A percentile compares a stretch with the other conserved stretches of the same genome.
Evolutionary conservation across 2,329 filamentous ascomycete species (phyloP).

Genomic region (Sclerotinia subarctica): DNA sequence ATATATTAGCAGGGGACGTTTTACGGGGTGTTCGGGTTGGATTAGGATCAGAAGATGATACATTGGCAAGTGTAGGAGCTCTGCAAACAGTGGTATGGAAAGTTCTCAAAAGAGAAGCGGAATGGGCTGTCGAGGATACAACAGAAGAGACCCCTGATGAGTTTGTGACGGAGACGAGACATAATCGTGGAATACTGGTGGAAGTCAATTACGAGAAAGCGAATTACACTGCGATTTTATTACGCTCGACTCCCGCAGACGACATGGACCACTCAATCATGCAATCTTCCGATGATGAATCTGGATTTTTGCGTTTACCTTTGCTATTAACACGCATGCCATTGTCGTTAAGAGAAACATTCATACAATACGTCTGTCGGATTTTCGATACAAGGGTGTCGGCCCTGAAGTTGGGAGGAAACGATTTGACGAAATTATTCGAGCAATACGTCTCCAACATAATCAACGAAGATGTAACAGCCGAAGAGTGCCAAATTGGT

Average conservation of each 20-base stretch:
- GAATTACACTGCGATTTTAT: constrained; percentile 34
- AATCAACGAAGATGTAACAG: constrained; percentile 23
- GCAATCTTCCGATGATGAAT: constrained; percentile 18
- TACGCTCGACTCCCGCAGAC: constrained; percentile 24
- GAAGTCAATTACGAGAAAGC: constrained; percentile 36
- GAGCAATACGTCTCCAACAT: constrained; percentile 36
- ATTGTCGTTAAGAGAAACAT: constrained; percentile 42
- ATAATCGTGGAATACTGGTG: constrained; percentile 31
- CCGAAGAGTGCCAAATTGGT: constrained; percentile 27
- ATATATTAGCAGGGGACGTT: constrained; percentile 45
- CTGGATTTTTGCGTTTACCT: constrained; percentile 44
- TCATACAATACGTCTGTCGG: constrained; percentile 43
- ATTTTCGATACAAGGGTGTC: constrained; percentile 45
- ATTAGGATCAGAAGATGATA: constrained; percentile 39
- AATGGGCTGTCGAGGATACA: constrained; percentile 31
- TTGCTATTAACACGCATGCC: constrained; percentile 48
- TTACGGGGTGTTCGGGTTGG: constrained; percentile 47
- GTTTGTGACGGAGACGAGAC: constrained; percentile 23
- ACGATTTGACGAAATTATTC: constrained; percentile 39
- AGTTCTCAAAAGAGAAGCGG: constrained; percentile 42
- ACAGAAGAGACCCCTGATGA: not conserved
- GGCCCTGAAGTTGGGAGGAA: constrained; percentile 39
- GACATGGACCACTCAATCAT: constrained; percentile 24
- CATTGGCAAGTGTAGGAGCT: constrained; percentile 41
- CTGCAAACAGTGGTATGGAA: constrained; percentile 44